Base-by-base conservation (phyloP, 306 rosid genomes). In the Mucuna pruriens region DNA sequence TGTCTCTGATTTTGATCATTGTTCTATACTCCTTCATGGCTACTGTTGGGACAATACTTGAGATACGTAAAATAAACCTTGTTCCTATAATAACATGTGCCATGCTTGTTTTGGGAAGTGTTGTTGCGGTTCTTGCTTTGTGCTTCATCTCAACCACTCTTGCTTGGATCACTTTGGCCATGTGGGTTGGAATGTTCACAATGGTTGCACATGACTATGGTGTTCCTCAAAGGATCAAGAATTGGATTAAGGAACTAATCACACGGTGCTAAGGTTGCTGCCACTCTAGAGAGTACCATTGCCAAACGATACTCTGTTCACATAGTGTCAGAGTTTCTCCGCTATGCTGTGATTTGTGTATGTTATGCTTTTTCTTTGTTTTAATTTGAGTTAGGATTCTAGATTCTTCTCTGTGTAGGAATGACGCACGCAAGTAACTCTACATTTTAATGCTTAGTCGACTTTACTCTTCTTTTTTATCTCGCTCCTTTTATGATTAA, bases 81-180 rank as follows among this genome's bases (percentile, higher is more conserved):
- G 8, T 76, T 44, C 46, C 80, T 4, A 4, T 76, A 44, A 42
- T 45, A 61, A 45, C 17, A 3, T 55, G 25, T 33, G 42, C n/a
- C 23, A 38, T 74, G 52, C 52, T 46, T 13, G 1, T 46, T n/a
- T 3, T 61, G 48, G 75, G 61, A 74, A 9, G 38, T 64, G 61
- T 15, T 7, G 61, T 31, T 52, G 39, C 58, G 1, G n/a, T 81
- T 26, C 4, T 63, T 40, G 75, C 61, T 26, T 12, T 74, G 60
- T 25, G 20, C 36, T 2, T 81, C 2, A 51, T 81, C n/a, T 74
- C 80, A 8, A 2, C 29, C 4, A 51, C 38, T 17, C 5, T 80
- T 71, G 84, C 84, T 23, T 80, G 44, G 70, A 79, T 70, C 31
- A n/a, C n/a, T 22, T 2, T 80, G 55, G 78, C 25, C 4, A 17